These are phyloP conservation scores for Colletotrichum siamense DNA, from an alignment of 2,329 filamentous ascomycete genomes.

Conservation along the genomic window DNA sequence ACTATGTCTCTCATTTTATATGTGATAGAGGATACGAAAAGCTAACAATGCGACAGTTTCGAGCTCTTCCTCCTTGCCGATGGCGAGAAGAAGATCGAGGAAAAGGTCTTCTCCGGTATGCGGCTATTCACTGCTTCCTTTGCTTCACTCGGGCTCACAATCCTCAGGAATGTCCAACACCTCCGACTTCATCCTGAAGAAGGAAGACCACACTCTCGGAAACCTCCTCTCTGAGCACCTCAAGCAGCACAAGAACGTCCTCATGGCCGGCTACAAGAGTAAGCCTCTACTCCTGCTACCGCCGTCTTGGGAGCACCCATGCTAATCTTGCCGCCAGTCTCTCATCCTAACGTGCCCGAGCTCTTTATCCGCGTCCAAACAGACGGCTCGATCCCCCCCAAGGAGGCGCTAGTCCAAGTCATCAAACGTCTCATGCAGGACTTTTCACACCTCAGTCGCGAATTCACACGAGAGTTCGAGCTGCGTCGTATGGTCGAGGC, in stretches of 20 bases:
- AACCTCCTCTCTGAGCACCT: constrained; percentile 89
- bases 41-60: constrained; percentile 63
- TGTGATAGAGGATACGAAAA: not conserved
- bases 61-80: constrained; percentile 89
- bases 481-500: constrained; percentile 82
- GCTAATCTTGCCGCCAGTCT: constrained; percentile 40
- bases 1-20: not conserved
- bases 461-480: constrained; percentile 93
- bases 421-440: constrained; percentile 85
- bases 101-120: constrained; percentile 88
- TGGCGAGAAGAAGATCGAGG: constrained; percentile 92
- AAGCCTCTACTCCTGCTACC: constrained; percentile 28
- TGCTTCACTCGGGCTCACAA: not conserved
- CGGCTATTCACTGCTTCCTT: constrained; percentile 23
- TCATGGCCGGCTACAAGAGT: constrained; percentile 94
- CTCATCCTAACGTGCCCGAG: constrained; percentile 66
- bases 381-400: constrained; percentile 86
- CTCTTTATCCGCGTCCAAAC: constrained; percentile 84
- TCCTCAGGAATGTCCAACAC: constrained; percentile 85
- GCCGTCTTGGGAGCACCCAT: not conserved
- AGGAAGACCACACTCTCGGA: constrained; percentile 95
- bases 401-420: constrained; percentile 81
- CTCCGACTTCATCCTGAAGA: constrained; percentile 94
- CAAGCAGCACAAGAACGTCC: constrained; percentile 81
- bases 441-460: constrained; percentile 78